Conservation (phyloP, 2,329 filamentous ascomycete genomes). For the Byssoonygena ceratinophila region DNA sequence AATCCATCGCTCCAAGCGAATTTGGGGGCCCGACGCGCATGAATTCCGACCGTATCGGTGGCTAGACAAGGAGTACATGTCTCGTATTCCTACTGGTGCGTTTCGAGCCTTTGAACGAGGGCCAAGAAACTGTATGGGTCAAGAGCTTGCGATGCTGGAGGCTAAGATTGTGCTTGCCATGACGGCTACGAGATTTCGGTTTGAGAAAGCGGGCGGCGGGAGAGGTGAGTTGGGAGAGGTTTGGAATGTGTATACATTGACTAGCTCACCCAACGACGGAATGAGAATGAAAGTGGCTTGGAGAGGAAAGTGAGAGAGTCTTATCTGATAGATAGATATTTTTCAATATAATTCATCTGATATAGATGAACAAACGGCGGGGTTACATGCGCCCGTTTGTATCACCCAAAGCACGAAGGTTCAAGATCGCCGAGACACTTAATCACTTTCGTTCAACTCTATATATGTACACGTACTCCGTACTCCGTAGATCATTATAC, state of each 20-base stretch:
- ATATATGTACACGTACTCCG: no score
- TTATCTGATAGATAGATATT: no score
- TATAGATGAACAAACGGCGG: no score
- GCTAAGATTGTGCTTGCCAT: conserved; percentile 22
- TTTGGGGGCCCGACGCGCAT: neutral
- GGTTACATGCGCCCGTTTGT: no score
- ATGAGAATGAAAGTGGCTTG: conserved; percentile 8
- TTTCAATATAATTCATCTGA: no score
- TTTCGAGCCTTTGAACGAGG: conserved; percentile 43
- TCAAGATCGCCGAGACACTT: no score
- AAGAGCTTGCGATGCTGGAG: conserved; percentile 41
- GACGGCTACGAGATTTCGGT: conserved; percentile 20
- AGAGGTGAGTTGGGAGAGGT: conserved; percentile 8
- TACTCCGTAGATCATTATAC: no score
- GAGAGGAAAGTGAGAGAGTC: neutral
- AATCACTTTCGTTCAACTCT: no score
- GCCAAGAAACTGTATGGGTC: conserved; percentile 41
- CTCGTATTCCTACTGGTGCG: conserved; percentile 28
- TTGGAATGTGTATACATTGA: conserved; percentile 1
- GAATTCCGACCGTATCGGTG: conserved; percentile 32
- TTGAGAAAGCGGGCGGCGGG: conserved; percentile 15
- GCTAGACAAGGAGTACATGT: conserved; percentile 18
- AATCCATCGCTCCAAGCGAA: neutral
- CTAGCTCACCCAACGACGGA: conserved; percentile 1
- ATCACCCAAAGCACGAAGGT: neutral